These are phyloP conservation scores for Articulospora tetracladia DNA, from an alignment of 495 filamentous ascomycete genomes.

Conservation along the genomic window DNA sequence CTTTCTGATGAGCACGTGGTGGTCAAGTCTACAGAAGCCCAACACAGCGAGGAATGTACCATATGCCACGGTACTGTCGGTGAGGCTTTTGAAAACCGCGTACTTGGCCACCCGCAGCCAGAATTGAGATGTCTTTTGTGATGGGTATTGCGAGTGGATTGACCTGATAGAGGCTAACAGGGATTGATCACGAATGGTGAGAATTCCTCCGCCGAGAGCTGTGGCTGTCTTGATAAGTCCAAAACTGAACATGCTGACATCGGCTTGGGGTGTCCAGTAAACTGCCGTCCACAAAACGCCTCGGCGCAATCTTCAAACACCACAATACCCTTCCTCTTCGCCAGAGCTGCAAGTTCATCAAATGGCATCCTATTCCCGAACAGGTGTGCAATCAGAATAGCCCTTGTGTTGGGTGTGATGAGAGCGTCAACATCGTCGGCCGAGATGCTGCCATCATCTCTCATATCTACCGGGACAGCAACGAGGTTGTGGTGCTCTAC, in stretches of 20 bases:
- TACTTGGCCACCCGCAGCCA: not conserved
- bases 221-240: not conserved
- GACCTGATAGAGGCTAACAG: not conserved
- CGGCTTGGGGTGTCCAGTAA: not conserved
- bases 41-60: not conserved
- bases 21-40: not conserved
- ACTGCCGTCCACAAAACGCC: not conserved
- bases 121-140: not conserved
- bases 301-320: constrained; percentile 4
- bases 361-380: not conserved
- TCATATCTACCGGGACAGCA: not conserved
- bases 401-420: not conserved
- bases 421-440: not conserved
- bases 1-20: not conserved
- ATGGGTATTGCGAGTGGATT: not conserved
- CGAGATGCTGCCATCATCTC: not conserved
- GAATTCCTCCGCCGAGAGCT: not conserved
- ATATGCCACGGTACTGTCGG: constrained; percentile 1
- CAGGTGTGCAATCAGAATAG: not conserved
- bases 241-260: constrained; percentile 3
- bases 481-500: not conserved
- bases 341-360: not conserved
- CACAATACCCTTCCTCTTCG: not conserved
- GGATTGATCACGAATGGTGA: not conserved
- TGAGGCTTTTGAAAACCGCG: not conserved